Percentiles rank a stretch among this genome's conserved stretches.
phyloP scores from a whole-genome alignment of 1,139 yeast species.

The Casaregolazyma lundiana region DNA sequence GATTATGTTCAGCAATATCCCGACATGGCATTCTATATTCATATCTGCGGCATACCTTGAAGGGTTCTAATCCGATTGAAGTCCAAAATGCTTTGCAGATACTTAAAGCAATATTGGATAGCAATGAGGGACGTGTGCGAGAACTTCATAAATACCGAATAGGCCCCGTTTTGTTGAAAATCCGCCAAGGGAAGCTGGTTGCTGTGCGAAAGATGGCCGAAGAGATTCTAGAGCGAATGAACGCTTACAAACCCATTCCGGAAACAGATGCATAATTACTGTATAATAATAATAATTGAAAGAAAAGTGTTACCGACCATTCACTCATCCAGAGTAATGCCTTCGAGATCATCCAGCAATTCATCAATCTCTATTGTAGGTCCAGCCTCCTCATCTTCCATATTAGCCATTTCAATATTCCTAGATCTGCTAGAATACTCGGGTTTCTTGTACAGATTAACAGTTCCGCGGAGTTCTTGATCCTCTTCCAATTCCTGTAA shows the following conservation, averaged over 20 bases:
- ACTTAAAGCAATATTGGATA: constrained; percentile 1
- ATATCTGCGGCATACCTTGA: constrained; percentile 1
- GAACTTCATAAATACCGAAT: constrained; percentile 1
- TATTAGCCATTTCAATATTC: constrained; percentile 37
- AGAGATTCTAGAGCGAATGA: constrained; percentile 15
- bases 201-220: constrained; percentile 21
- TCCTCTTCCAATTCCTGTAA: constrained; percentile 97
- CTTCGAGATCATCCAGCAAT: constrained; percentile 70
- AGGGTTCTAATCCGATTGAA: constrained; percentile 2
- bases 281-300: constrained; percentile 4
- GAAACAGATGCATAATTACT: constrained; percentile 1
- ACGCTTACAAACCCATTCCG: constrained; percentile 4
- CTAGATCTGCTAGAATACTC: constrained; percentile 31
- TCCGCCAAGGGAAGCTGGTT: constrained; percentile 12
- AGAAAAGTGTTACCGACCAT: neutral
- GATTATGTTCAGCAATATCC: constrained; percentile 16
- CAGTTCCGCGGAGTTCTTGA: constrained; percentile 84
- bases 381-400: constrained; percentile 29
- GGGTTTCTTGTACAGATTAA: constrained; percentile 77
- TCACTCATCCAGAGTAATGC: constrained; percentile 67
- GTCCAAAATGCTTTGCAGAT: constrained; percentile 4
- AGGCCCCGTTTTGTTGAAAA: neutral
- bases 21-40: neutral
- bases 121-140: neutral
- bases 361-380: constrained; percentile 43